These are phyloP conservation scores for Mycena metata DNA, from an alignment of 768 basidiomycete genomes.

Conservation along the genomic window DNA sequence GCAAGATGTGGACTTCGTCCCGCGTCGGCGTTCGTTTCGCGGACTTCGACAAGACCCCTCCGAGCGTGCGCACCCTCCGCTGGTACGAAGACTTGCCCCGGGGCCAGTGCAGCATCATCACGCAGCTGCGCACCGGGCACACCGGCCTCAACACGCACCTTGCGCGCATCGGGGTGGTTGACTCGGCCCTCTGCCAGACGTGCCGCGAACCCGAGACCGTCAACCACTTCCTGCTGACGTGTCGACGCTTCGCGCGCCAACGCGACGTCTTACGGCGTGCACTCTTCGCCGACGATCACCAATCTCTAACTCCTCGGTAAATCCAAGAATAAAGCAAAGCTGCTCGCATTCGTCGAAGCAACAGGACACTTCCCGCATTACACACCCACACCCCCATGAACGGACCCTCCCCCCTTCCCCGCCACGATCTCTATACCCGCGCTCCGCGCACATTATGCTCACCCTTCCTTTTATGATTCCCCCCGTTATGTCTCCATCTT, in stretches of 20 bases:
- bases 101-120: slow-evolving; percentile 38
- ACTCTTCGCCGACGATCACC: too few relatives aligned
- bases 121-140: slow-evolving; percentile 50
- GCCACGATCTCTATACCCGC: too few relatives aligned
- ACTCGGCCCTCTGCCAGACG: slow-evolving; percentile 2
- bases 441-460: too few relatives aligned
- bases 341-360: too few relatives aligned
- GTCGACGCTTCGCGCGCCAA: not conserved
- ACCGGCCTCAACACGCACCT: slow-evolving; percentile 47
- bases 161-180: slow-evolving; percentile 25
- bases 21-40: not conserved
- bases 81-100: slow-evolving; percentile 22
- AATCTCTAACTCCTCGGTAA: too few relatives aligned
- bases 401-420: too few relatives aligned
- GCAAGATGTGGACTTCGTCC: not conserved
- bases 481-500: too few relatives aligned
- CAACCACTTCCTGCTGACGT: not conserved
- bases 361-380: too few relatives aligned
- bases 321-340: too few relatives aligned
- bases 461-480: too few relatives aligned
- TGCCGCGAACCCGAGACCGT: not conserved
- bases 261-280: too few relatives aligned
- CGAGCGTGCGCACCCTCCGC: not conserved
- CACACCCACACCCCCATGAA: too few relatives aligned
- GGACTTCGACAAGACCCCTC: slow-evolving; percentile 19